Percentiles rank a stretch among this genome's conserved stretches.
Evolutionary conservation across 1,139 yeast genomes (phyloP).

Genomic region (Yamadazyma buinensis): DNA sequence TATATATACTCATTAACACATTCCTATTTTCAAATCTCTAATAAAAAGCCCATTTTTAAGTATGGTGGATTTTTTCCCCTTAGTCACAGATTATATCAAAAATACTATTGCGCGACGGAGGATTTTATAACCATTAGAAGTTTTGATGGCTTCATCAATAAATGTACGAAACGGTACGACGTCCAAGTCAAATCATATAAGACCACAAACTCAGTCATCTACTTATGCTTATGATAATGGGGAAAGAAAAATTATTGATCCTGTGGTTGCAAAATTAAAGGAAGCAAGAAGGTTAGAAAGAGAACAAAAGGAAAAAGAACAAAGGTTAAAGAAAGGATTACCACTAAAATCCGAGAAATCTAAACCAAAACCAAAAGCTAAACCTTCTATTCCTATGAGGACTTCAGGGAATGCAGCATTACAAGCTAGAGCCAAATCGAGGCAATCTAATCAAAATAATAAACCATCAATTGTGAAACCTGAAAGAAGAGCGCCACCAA

Average conservation of each 20-base stretch:
- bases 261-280: constrained; percentile 58
- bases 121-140: too few relatives aligned
- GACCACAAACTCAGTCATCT: constrained; percentile 3
- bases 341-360: neutral
- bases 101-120: too few relatives aligned
- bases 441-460: constrained; percentile 10
- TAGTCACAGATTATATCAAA: too few relatives aligned
- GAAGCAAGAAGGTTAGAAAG: constrained; percentile 59
- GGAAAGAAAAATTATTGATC: constrained; percentile 31
- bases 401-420: constrained; percentile 4
- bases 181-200: neutral
- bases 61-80: too few relatives aligned
- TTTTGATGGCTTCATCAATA: constrained; percentile 1
- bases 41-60: too few relatives aligned
- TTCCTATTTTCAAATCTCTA: too few relatives aligned
- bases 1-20: neutral
- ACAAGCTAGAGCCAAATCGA: constrained; percentile 1
- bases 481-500: constrained; percentile 15
- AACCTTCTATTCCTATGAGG: constrained; percentile 13
- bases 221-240: constrained; percentile 12
- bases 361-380: constrained; percentile 12
- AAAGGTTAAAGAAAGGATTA: constrained; percentile 31
- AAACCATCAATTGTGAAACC: constrained; percentile 6
- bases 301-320: constrained; percentile 38
- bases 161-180: neutral